Evolutionary conservation across 2,329 filamentous ascomycete species (phyloP).

Genomic region (Daldinia sp.): DNA sequence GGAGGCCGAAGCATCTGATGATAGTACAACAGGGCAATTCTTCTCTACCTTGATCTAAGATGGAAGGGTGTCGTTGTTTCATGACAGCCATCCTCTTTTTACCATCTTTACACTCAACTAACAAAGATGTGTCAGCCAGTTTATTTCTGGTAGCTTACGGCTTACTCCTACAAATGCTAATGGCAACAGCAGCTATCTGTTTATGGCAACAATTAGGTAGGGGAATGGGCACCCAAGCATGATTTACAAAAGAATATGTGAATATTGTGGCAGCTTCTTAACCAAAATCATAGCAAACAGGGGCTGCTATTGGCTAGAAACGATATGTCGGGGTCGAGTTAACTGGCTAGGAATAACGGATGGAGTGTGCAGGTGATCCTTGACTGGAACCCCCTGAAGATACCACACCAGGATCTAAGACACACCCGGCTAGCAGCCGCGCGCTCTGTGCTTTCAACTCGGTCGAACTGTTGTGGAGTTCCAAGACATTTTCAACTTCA

Average conservation of each 20-base stretch:
- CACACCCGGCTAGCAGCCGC: constrained; percentile 41
- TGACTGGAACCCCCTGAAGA: constrained; percentile 40
- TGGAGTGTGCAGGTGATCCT: constrained; percentile 32
- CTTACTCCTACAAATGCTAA: constrained; percentile 7
- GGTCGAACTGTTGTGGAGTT: constrained; percentile 34
- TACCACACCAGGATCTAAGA: constrained; percentile 39
- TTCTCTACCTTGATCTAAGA: constrained; percentile 4
- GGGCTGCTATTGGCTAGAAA: constrained; percentile 33
- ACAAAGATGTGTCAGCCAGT: neutral
- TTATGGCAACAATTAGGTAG: constrained; percentile 14
- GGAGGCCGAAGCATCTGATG: constrained; percentile 17
- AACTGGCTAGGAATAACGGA: constrained; percentile 34
- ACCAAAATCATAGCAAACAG: constrained; percentile 21
- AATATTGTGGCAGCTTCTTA: constrained; percentile 21
- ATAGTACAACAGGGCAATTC: constrained; percentile 8
- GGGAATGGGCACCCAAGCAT: neutral
- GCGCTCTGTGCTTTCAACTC: constrained; percentile 41
- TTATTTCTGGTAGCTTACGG: constrained; percentile 5
- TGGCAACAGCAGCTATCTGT: neutral
- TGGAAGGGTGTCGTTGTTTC: neutral
- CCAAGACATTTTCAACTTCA: constrained; percentile 32
- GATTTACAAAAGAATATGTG: constrained; percentile 12
- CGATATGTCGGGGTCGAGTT: constrained; percentile 8
- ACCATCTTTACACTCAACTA: neutral
- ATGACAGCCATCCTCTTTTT: constrained; percentile 3